phyloP scores from a whole-genome alignment of 2,329 filamentous ascomycete genomes.

The Chrysosporium queenslandicum region DNA sequence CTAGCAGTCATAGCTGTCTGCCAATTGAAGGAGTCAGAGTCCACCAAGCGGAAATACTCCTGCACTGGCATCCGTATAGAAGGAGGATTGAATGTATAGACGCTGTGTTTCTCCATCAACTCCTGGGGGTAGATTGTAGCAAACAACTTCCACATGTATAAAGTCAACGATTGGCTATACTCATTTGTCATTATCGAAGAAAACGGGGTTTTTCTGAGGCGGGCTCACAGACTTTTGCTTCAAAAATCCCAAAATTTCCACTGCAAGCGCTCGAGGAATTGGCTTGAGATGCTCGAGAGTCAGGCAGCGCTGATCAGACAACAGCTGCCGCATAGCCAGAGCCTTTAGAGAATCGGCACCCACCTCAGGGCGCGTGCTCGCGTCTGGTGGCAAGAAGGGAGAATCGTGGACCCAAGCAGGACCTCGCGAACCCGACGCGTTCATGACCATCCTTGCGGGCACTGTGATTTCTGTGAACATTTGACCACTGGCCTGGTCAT shows the following conservation, averaged over 20 bases:
- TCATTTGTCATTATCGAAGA: conserved; percentile 9
- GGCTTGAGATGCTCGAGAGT: conserved; percentile 27
- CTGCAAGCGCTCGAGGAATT: conserved; percentile 34
- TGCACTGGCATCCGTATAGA: conserved; percentile 24
- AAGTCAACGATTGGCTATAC: conserved; percentile 29
- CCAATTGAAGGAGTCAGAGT: conserved; percentile 28
- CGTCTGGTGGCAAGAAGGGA: conserved; percentile 26
- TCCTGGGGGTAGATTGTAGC: conserved; percentile 29
- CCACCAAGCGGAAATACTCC: conserved; percentile 30
- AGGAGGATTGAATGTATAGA: conserved; percentile 27
- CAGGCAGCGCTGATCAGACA: conserved; percentile 32
- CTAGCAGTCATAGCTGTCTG: conserved; percentile 28
- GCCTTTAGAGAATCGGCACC: conserved; percentile 30
- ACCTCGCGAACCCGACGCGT: conserved; percentile 18
- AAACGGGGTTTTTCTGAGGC: background rate
- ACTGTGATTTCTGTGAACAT: conserved; percentile 17
- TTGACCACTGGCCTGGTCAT: conserved; percentile 18
- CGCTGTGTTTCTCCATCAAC: conserved; percentile 24
- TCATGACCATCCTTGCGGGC: background rate
- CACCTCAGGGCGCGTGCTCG: conserved; percentile 19
- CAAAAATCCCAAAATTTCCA: conserved; percentile 33
- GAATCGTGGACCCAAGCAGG: conserved; percentile 33
- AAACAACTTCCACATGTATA: conserved; percentile 39
- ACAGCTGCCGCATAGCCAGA: conserved; percentile 24
- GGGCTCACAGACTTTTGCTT: conserved; percentile 25